phyloP scores from a whole-genome alignment of 1,284 basidiomycete species.

The Sparassis latifolia region DNA sequence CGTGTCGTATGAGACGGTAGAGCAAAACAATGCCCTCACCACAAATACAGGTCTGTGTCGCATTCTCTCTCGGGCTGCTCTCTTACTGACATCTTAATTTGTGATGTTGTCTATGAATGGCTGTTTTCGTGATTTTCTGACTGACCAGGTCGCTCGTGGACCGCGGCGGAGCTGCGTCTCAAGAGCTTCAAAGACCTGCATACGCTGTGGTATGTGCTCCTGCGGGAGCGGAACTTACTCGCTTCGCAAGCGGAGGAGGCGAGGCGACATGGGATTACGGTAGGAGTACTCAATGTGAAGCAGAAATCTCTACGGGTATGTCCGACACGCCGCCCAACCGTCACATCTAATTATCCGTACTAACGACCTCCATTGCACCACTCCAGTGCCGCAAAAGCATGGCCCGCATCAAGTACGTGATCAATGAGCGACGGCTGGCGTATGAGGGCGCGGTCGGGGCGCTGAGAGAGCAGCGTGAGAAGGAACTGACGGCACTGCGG shows the following conservation, averaged over 20 bases:
- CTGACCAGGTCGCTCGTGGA: conserved; percentile 75
- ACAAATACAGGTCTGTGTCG: conserved; percentile 21
- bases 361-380: neutral
- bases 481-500: conserved; percentile 4
- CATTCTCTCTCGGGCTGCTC: conserved; percentile 10
- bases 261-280: conserved; percentile 44
- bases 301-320: conserved; percentile 12
- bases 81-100: conserved; percentile 9
- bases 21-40: conserved; percentile 38
- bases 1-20: conserved; percentile 32
- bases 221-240: conserved; percentile 84
- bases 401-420: conserved; percentile 91
- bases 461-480: conserved; percentile 26
- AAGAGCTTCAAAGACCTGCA: conserved; percentile 93
- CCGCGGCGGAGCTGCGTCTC: conserved; percentile 73
- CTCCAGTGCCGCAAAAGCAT: conserved; percentile 89
- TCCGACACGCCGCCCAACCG: neutral
- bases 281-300: conserved; percentile 1
- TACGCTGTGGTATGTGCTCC: conserved; percentile 85
- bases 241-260: conserved; percentile 82
- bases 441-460: conserved; percentile 61
- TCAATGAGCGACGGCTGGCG: conserved; percentile 88
- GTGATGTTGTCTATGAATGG: conserved; percentile 15
- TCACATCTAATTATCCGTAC: neutral
- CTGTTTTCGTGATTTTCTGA: neutral